Evolutionary conservation across 2,329 filamentous ascomycete genomes (phyloP), one percentile per base, ranked within the genome.

Genomic region (Colletotrichum sp.): DNA sequence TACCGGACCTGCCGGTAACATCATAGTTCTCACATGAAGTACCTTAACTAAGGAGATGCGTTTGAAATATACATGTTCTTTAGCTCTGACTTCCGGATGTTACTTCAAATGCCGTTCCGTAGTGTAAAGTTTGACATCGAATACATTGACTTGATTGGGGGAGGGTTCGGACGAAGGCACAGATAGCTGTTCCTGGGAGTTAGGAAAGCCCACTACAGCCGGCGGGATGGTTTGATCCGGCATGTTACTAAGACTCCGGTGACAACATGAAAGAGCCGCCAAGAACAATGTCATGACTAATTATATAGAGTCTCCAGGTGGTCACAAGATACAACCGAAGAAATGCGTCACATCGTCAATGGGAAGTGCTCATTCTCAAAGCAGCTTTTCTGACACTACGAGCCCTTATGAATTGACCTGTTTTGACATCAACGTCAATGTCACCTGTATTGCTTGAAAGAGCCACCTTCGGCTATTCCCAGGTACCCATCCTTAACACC

Each of bases 161-260:
- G 58, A 61, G 58, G 58, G 18, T 22, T 61, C 27, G 18, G 58
- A 61, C 6, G 58, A 61, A 61, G 7, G 34, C 58, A 34, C 0
- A 30, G 58, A 0, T 10, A 15, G n/a, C 15, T 15, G 55, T 0
- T 0, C 39, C 5, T 3, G 8, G 27, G 0, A 28, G 25, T 1
- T 0, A 27, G 13, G 1, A 27, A 1, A 27, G 52, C 52, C 5
- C 62, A 16, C 0, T n/a, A n/a, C 62, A 27, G 2, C 78, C 34
- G 76, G 84, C 27, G 43, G 43, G 43, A 22, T 52, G 12, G 3
- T 52, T 52, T 22, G 43, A 52, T n/a, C 1, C 1, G 43, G 43
- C 22, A 12, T 48, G 0, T 22, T n/a, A 10, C 43, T 10, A 22
- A 52, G 43, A 22, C n/a, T 52, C 43, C 12, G 43, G n/a, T 6